These are phyloP conservation scores for Schizothecium vesticola DNA, from an alignment of 495 filamentous ascomycete species.

Conservation along the genomic window DNA sequence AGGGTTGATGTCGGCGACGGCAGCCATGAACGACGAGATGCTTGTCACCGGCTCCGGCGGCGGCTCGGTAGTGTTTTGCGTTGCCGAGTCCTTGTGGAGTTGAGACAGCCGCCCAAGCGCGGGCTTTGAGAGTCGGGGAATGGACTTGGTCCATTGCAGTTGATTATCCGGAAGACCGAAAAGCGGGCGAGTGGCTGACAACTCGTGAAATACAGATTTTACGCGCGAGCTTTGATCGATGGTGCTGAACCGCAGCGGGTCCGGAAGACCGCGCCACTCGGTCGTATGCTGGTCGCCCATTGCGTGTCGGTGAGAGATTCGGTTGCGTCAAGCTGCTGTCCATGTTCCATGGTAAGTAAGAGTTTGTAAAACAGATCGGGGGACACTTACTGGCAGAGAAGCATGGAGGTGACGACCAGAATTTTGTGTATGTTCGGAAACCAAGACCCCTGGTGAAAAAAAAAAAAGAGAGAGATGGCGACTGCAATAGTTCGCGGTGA, in stretches of 20 bases:
- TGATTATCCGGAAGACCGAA: background rate
- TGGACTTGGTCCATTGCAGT: background rate
- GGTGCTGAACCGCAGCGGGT: background rate
- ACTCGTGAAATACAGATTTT: background rate
- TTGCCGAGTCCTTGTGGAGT: background rate
- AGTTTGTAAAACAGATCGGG: background rate
- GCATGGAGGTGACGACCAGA: background rate
- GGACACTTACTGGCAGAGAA: background rate
- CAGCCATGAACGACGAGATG: background rate
- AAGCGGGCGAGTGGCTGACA: background rate
- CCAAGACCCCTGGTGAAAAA: background rate
- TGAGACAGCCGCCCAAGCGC: background rate
- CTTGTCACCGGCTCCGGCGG: background rate
- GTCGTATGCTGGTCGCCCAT: background rate
- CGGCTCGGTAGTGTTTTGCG: background rate
- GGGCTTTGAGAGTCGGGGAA: background rate
- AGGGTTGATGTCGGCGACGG: background rate
- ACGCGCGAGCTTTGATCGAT: background rate
- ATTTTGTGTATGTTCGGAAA: background rate
- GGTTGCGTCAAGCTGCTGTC: background rate
- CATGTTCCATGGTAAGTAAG: background rate
- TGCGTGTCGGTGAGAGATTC: background rate
- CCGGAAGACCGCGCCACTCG: background rate
- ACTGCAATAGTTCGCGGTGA: background rate
- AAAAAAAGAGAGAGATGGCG: background rate